Conservation (phyloP, 768 basidiomycete species). For the Xerocomellus amylosporus region DNA sequence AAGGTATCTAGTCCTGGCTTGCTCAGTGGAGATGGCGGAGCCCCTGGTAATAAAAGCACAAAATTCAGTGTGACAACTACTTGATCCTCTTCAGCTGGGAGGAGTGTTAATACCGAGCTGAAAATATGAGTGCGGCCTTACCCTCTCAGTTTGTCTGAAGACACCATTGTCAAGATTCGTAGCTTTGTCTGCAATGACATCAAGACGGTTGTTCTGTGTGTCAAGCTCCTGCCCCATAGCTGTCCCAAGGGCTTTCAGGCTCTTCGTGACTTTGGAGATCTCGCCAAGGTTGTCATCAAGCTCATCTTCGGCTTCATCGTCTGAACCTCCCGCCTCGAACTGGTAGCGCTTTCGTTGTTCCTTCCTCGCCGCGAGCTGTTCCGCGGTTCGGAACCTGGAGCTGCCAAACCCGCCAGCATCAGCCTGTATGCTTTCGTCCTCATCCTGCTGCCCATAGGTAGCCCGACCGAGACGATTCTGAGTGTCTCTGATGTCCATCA, state of each 20-base stretch:
- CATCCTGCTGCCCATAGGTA: constrained; percentile 53
- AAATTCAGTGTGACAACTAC: constrained; percentile 22
- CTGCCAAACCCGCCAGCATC: constrained; percentile 36
- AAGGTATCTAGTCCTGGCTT: constrained; percentile 20
- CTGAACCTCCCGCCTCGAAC: constrained; percentile 86
- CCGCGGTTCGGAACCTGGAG: constrained; percentile 44
- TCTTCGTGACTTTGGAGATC: constrained; percentile 71
- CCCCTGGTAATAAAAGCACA: background rate
- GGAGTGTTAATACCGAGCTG: constrained; percentile 5
- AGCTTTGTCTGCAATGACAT: constrained; percentile 75
- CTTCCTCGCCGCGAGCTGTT: constrained; percentile 54
- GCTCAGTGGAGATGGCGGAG: background rate
- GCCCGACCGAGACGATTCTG: constrained; percentile 82
- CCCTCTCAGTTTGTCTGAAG: constrained; percentile 77
- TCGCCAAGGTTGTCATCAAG: constrained; percentile 90
- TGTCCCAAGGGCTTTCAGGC: constrained; percentile 72
- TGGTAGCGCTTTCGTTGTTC: constrained; percentile 82
- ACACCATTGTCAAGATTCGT: constrained; percentile 71
- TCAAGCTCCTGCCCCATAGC: constrained; percentile 90
- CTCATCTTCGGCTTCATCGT: constrained; percentile 95
- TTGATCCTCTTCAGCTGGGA: constrained; percentile 61
- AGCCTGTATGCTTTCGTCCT: constrained; percentile 39
- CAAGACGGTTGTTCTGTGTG: constrained; percentile 78
- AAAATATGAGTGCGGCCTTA: constrained; percentile 38
- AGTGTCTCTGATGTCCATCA: constrained; percentile 82